phyloP scores from a whole-genome alignment of 345 rosid species.

The Microthlaspi erraticum region DNA sequence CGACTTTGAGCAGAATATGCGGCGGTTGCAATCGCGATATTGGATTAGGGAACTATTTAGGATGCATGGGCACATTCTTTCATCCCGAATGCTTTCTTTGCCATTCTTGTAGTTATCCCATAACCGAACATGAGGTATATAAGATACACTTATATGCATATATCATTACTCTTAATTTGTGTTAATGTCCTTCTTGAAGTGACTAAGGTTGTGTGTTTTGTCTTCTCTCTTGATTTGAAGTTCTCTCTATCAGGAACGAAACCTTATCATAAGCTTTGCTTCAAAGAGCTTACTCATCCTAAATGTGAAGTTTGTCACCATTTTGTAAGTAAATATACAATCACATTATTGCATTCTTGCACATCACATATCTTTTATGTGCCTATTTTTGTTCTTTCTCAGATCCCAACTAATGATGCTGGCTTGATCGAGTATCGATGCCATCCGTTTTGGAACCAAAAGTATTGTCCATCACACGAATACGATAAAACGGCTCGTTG shows the following conservation, averaged over 20 bases:
- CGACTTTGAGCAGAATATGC: constrained; percentile 57
- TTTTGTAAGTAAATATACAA: constrained; percentile 63
- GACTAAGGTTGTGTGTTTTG: constrained; percentile 38
- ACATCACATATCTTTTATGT: neutral
- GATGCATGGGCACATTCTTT: constrained; percentile 80
- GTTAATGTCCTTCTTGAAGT: no score
- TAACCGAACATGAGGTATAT: constrained; percentile 82
- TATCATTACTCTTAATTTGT: no score
- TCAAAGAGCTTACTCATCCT: constrained; percentile 87
- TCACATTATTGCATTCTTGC: neutral
- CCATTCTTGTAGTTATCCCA: constrained; percentile 67
- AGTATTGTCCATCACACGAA: constrained; percentile 91
- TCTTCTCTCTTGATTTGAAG: constrained; percentile 60
- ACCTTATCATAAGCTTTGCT: constrained; percentile 88
- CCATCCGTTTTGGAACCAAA: constrained; percentile 98
- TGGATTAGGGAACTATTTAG: constrained; percentile 74
- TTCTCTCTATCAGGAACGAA: constrained; percentile 76
- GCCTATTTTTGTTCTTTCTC: neutral
- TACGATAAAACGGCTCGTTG: constrained; percentile 83
- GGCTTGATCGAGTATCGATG: constrained; percentile 93
- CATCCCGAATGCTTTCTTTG: constrained; percentile 94
- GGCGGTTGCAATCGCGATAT: constrained; percentile 76
- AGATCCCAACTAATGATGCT: constrained; percentile 87
- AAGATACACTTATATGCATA: neutral
- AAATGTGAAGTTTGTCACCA: constrained; percentile 95